These are phyloP conservation scores for Aspergillus cejpii DNA, from an alignment of 2,329 filamentous ascomycete species.

Conservation along the genomic window DNA sequence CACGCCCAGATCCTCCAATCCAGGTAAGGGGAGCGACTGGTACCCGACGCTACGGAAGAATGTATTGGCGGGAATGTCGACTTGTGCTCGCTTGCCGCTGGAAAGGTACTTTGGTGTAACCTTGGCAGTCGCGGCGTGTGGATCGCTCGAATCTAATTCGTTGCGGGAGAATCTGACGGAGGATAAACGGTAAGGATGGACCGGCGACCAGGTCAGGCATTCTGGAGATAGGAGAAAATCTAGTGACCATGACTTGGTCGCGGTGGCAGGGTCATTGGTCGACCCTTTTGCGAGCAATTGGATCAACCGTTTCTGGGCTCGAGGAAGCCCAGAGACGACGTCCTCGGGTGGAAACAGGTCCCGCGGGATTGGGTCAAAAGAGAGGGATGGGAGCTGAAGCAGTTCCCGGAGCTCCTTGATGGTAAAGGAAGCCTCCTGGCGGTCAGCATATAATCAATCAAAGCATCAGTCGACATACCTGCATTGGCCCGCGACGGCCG, in stretches of 20 bases:
- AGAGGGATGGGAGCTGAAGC: conserved; percentile 65
- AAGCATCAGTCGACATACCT: conserved; percentile 47
- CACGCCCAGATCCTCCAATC: conserved; percentile 65
- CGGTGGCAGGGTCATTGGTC: conserved; percentile 41
- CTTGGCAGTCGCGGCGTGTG: conserved; percentile 47
- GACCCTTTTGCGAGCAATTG: conserved; percentile 76
- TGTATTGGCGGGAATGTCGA: conserved; percentile 57
- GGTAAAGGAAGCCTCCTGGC: conserved; percentile 73
- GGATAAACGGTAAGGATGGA: conserved; percentile 48
- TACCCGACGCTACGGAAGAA: conserved; percentile 96
- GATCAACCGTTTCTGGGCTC: conserved; percentile 68
- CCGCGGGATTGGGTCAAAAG: conserved; percentile 62
- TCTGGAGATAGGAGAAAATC: conserved; percentile 77
- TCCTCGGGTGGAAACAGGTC: conserved; percentile 56
- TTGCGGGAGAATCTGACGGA: conserved; percentile 61
- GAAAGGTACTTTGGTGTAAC: conserved; percentile 42
- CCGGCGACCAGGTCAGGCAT: conserved; percentile 53
- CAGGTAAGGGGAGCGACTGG: conserved; percentile 69
- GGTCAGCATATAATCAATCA: conserved; percentile 6
- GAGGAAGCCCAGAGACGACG: conserved; percentile 62
- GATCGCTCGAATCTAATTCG: conserved; percentile 43
- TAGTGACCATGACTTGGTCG: conserved; percentile 69
- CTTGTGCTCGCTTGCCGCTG: conserved; percentile 44
- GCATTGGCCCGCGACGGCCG: conserved; percentile 79
- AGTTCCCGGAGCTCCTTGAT: conserved; percentile 92